Base-by-base conservation (phyloP, 768 basidiomycete species). In the Russula compacta region DNA sequence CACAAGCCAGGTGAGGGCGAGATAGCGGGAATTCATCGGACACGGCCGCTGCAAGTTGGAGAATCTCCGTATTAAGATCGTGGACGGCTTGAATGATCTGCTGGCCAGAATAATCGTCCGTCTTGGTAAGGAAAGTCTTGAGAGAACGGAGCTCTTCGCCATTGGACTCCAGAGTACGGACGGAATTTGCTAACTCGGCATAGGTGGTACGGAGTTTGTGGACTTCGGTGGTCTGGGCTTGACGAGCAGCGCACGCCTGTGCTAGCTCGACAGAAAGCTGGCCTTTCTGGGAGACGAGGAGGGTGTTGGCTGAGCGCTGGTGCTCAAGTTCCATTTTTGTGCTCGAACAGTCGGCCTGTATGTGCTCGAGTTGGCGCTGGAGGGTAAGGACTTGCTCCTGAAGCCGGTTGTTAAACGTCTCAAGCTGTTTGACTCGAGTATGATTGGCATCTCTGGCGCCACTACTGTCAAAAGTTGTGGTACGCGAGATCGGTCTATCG, bases 31-130 rank as follows among this genome's bases (percentile, higher is more conserved):
- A 72, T 65, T 72, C 70, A 32, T 72, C 72, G 47, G 67, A 69
- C 33, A 71, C 67, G 14, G 70, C 70, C 19, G 73, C 73, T 15
- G 73, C 65, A 49, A 74, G 70, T 64, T 74, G 73, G 50, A 73
- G 63, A 64, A 74, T 71, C 67, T 73, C 72, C 17, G 68, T 61
- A 60, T 74, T 74, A 43, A 74, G 68, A 57, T 74, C 73, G 29
- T 69, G 70, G 15, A 73, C 59, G 39, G 71, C 68, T 59, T 74
- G 73, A 12, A 73, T 49, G 49, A 74, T 68, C 66, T 73, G 70
- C 56, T 71, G 71, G 52, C 72, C 72, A 21, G 71, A 71, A 65
- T 68, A 69, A 40, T 72, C 69, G 67, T 74, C 73, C 19, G 72
- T 73, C 66, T 74, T 73, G 53, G 66, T 69, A 4, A 73, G 71